Evolutionary conservation across 371 early-diverging fungal species (phyloP).

Genomic region (Capillidium rhysosporum): DNA sequence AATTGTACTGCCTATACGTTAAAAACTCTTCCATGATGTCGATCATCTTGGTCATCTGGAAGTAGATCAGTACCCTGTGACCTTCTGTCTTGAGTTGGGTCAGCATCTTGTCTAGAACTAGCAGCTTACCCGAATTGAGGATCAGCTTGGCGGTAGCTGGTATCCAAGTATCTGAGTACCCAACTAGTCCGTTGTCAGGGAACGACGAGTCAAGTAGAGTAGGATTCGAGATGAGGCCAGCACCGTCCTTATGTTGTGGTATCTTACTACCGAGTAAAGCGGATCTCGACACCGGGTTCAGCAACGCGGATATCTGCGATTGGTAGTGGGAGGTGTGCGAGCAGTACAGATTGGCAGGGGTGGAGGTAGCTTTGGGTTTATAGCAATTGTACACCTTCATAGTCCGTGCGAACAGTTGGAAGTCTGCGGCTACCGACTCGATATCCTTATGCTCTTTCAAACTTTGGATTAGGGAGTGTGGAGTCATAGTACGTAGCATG

Average conservation of each 20-base stretch:
- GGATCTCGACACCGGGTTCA: not conserved
- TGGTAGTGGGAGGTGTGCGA: constrained; percentile 34
- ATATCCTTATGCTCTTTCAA: not conserved
- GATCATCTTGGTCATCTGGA: constrained; percentile 99
- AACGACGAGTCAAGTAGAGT: constrained; percentile 13
- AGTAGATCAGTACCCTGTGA: constrained; percentile 90
- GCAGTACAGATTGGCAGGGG: constrained; percentile 37
- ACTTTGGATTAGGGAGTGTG: not conserved
- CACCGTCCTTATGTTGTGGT: too few species aligned
- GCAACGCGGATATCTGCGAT: constrained; percentile 16
- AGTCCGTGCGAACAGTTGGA: constrained; percentile 10
- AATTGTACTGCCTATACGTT: constrained; percentile 69
- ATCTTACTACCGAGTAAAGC: too few species aligned
- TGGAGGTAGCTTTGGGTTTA: constrained; percentile 30
- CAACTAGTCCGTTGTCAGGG: constrained; percentile 18
- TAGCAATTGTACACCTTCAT: constrained; percentile 12
- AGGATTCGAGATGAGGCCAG: constrained; percentile 10
- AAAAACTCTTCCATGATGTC: constrained; percentile 93
- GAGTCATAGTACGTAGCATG: constrained; percentile 9
- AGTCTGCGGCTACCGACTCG: constrained; percentile 5
- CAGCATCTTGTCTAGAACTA: constrained; percentile 69
- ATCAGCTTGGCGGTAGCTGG: constrained; percentile 66
- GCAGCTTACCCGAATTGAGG: constrained; percentile 87
- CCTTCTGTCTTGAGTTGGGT: constrained; percentile 73
- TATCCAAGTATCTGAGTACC: constrained; percentile 6